Evolutionary conservation across 1,284 basidiomycete species (phyloP).

Genomic region (Schizophyllum amplum): DNA sequence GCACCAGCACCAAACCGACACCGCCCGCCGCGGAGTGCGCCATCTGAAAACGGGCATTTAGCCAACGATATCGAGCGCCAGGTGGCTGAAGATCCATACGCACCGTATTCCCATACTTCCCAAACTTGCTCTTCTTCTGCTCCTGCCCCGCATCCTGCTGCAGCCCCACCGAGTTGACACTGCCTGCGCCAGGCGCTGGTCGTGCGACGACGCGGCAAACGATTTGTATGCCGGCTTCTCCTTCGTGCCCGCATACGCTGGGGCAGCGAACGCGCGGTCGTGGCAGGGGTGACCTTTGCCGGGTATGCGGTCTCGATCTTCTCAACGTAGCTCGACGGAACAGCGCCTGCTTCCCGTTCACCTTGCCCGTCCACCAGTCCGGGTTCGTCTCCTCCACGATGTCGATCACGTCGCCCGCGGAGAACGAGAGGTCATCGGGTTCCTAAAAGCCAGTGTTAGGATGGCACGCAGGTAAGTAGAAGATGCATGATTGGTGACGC

Average conservation of each 20-base stretch:
- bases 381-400: slow-evolving; percentile 50
- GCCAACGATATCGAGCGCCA: slow-evolving; percentile 7
- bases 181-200: slow-evolving; percentile 23
- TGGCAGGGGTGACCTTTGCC: slow-evolving; percentile 12
- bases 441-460: slow-evolving; percentile 30
- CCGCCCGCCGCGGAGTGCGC: slow-evolving; percentile 63
- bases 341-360: slow-evolving; percentile 49
- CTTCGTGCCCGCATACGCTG: slow-evolving; percentile 13
- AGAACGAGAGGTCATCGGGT: slow-evolving; percentile 51
- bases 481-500: too few relatives aligned
- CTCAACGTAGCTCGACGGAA: slow-evolving; percentile 61
- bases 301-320: too few relatives aligned
- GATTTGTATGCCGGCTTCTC: slow-evolving; percentile 27
- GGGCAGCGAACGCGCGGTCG: slow-evolving; percentile 16
- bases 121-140: slow-evolving; percentile 50
- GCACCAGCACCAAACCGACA: slow-evolving; percentile 62
- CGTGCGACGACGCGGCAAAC: slow-evolving; percentile 25
- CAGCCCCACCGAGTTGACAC: slow-evolving; percentile 27
- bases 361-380: slow-evolving; percentile 60
- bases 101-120: slow-evolving; percentile 51
- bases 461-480: slow-evolving; percentile 3
- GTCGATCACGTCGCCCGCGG: slow-evolving; percentile 49
- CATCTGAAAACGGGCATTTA: slow-evolving; percentile 32
- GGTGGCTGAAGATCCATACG: slow-evolving; percentile 9
- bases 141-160: slow-evolving; percentile 29